A percentile compares a stretch with the other conserved stretches of the same genome.
Evolutionary conservation across 257 asterid genomes (phyloP).

Genomic region (Scutellaria barbata): DNA sequence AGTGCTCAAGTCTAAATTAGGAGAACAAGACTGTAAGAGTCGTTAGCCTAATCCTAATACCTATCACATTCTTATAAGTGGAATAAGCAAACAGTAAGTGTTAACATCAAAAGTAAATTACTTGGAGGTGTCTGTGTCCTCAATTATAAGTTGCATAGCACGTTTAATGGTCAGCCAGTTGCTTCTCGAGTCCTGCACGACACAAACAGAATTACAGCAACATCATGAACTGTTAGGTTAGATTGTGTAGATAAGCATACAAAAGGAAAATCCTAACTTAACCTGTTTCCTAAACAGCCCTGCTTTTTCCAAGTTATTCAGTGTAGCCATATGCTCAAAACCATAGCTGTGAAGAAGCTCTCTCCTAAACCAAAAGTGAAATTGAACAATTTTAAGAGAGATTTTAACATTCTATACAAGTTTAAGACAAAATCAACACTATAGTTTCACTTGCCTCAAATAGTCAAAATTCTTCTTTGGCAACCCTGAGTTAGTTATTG

Average conservation of each 20-base stretch:
- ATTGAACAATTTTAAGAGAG: slow-evolving; percentile 1
- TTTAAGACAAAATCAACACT: background rate
- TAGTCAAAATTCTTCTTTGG: slow-evolving; percentile 84
- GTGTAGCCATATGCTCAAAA: slow-evolving; percentile 86
- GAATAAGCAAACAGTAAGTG: slow-evolving; percentile 24
- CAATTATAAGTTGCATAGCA: slow-evolving; percentile 82
- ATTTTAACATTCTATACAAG: background rate
- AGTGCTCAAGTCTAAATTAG: background rate
- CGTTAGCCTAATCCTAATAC: slow-evolving; percentile 20
- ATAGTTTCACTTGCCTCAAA: slow-evolving; percentile 66
- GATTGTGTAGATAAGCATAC: slow-evolving; percentile 16
- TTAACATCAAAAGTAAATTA: slow-evolving; percentile 40
- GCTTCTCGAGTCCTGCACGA: slow-evolving; percentile 81
- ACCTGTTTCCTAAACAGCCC: slow-evolving; percentile 93
- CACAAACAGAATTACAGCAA: slow-evolving; percentile 29
- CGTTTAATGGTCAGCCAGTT: slow-evolving; percentile 90
- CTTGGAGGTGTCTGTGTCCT: slow-evolving; percentile 89
- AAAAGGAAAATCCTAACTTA: slow-evolving; percentile 17
- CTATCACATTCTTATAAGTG: slow-evolving; percentile 10
- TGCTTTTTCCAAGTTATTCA: slow-evolving; percentile 92
- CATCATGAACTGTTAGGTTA: slow-evolving; percentile 24
- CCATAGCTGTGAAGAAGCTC: slow-evolving; percentile 99
- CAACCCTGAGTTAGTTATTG: slow-evolving; percentile 90
- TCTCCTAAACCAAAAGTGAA: slow-evolving; percentile 59
- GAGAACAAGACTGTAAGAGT: slow-evolving; percentile 20